phyloP scores from a whole-genome alignment of 768 basidiomycete species.

The Boletales sp. region DNA sequence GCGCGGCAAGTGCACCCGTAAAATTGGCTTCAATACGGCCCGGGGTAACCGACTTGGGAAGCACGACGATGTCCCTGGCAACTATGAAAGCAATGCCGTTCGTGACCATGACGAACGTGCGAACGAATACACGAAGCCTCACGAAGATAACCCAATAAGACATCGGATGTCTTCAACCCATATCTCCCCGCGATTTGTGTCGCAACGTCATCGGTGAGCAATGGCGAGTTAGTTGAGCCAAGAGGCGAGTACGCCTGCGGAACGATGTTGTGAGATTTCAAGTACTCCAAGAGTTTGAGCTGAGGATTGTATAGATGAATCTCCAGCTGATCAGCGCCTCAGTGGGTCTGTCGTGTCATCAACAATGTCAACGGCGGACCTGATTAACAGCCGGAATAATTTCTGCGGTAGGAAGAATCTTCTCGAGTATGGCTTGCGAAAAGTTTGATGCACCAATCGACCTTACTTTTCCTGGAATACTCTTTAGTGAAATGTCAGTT shows the following conservation, averaged over 20 bases:
- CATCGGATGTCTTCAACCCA: constrained; percentile 49
- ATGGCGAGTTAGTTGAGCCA: constrained; percentile 62
- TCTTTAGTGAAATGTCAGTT: neutral
- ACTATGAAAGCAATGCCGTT: constrained; percentile 35
- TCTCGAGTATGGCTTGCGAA: constrained; percentile 62
- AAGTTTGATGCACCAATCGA: constrained; percentile 78
- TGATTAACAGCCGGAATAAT: constrained; percentile 74
- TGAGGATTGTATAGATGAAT: constrained; percentile 75
- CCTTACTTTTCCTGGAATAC: constrained; percentile 53
- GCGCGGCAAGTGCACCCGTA: constrained; percentile 46
- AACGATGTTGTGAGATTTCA: constrained; percentile 62
- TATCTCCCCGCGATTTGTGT: constrained; percentile 57
- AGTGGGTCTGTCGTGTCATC: neutral
- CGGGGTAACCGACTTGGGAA: constrained; percentile 78
- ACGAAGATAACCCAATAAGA: constrained; percentile 64
- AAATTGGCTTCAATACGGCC: constrained; percentile 62
- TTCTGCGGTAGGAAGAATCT: constrained; percentile 62
- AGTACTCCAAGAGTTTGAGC: constrained; percentile 59
- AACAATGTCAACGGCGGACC: constrained; percentile 34
- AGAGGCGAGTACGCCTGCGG: constrained; percentile 82
- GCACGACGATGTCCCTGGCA: constrained; percentile 57
- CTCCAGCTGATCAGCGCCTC: constrained; percentile 48
- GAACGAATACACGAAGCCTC: constrained; percentile 18
- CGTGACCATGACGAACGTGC: constrained; percentile 4
- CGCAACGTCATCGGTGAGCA: constrained; percentile 62